Base-by-base conservation (phyloP, 805 yeast genomes). In the Nakazawaea pomicola region DNA sequence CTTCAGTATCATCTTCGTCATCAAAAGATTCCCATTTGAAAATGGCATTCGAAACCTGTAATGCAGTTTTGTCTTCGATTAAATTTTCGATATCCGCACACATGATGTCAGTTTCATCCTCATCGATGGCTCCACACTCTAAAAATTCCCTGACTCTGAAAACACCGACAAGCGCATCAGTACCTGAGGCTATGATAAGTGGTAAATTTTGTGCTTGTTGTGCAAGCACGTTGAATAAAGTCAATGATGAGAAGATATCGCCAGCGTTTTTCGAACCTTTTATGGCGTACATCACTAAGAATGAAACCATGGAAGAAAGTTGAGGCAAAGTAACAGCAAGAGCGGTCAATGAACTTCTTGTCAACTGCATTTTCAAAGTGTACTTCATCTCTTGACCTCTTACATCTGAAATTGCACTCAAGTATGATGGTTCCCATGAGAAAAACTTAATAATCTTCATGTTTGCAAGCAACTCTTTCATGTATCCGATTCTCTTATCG, bases 11-110 rank as follows among this genome's bases (percentile, higher is more conserved):
- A 60, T 44, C 36, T 46, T 46, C 27, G 61, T 49, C 49, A 43
- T 54, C 62, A 51, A 56, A 65, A 35, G 54, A 58, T 38, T 78
- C 83, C 91, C 91, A 83, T 43, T 70, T 69, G 52, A 82, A 83
- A 1, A 70, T 54, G 10, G 77, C 88, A 40, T 72, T 46, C 1
- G 53, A 51, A 11, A 80, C 60, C 20, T 58, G 59, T 33, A 83
- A 57, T 1, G 83, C 78, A 29, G 61, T 48, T 28, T 56, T 45
- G 10, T 46, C 23, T 18, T 27, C 18, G 4, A 18, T 16, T 29
- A 18, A 10, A 14, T 12, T 11, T 14, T 19, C 33, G 15, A 29
- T 32, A 17, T 21, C n/a, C 43, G 44, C n/a, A 15, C 29, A 12
- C 12, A 23, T 18, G 14, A n/a, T 25, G 14, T n/a, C 23, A 29